These are phyloP conservation scores for Alternaria arbusti DNA, from an alignment of 2,329 filamentous ascomycete genomes.

Conservation along the genomic window DNA sequence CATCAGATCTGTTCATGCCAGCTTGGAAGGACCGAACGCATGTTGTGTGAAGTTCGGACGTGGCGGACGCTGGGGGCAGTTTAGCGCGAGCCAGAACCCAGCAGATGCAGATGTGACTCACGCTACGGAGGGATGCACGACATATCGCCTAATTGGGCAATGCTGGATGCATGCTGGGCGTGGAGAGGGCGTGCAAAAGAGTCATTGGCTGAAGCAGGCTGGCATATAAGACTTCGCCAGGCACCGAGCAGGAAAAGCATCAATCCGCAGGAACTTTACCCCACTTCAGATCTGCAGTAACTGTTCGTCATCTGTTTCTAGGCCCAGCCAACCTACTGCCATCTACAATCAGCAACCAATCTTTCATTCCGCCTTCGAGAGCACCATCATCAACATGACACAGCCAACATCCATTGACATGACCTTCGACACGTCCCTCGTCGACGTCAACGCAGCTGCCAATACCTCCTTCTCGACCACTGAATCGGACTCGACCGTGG, in stretches of 20 bases:
- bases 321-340: background rate
- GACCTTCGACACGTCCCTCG: conserved; percentile 50
- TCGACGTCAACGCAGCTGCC: conserved; percentile 35
- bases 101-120: conserved; percentile 40
- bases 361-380: background rate
- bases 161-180: conserved; percentile 20
- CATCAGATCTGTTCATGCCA: background rate
- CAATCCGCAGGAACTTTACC: conserved; percentile 13
- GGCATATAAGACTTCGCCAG: conserved; percentile 15
- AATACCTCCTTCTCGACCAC: conserved; percentile 46
- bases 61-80: conserved; percentile 6
- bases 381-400: conserved; percentile 35
- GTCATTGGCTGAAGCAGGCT: conserved; percentile 27
- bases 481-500: conserved; percentile 40
- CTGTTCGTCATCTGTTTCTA: background rate
- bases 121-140: conserved; percentile 30
- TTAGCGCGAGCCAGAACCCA: conserved; percentile 14
- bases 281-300: background rate
- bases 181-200: conserved; percentile 17
- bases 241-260: conserved; percentile 9
- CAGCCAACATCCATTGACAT: conserved; percentile 43
- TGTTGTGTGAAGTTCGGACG: background rate
- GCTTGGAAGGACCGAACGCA: background rate
- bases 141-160: conserved; percentile 33
- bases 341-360: background rate